A percentile compares a stretch with the other conserved stretches of the same genome.
Conservation (phyloP, 805 yeast species). For the Myxozyma vanderwaltii region DNA sequence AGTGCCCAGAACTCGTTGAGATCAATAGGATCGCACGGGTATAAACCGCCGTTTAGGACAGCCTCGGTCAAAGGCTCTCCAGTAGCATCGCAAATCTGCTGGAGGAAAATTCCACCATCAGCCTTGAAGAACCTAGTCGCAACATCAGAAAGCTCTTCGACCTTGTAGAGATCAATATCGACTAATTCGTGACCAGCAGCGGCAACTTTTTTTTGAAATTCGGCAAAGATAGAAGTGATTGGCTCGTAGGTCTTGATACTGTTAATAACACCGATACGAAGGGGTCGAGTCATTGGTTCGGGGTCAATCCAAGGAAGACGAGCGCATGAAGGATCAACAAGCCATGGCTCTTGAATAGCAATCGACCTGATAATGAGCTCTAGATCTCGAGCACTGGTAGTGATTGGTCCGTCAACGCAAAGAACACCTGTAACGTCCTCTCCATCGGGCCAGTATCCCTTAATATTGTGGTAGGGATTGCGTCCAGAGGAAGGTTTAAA, state of each 20-base stretch:
- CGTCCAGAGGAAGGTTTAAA: conserved; percentile 47
- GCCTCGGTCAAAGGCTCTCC: conserved; percentile 48
- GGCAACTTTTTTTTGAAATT: conserved; percentile 55
- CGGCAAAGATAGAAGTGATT: conserved; percentile 55
- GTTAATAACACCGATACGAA: conserved; percentile 37
- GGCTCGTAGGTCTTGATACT: conserved; percentile 40
- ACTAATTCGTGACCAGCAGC: conserved; percentile 60
- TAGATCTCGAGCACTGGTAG: conserved; percentile 46
- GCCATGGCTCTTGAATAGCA: conserved; percentile 51
- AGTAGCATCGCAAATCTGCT: conserved; percentile 42
- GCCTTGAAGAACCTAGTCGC: conserved; percentile 47
- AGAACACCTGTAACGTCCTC: conserved; percentile 48
- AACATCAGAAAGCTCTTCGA: conserved; percentile 46
- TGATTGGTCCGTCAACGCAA: conserved; percentile 54
- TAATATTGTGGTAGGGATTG: conserved; percentile 41
- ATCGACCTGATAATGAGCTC: conserved; percentile 47
- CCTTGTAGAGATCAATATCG: conserved; percentile 43
- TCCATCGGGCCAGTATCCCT: conserved; percentile 55
- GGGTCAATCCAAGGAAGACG: conserved; percentile 53
- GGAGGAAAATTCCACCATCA: conserved; percentile 49
- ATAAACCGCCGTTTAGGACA: conserved; percentile 34
- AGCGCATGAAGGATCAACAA: conserved; percentile 51
- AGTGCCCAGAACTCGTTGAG: conserved; percentile 27
- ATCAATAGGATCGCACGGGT: conserved; percentile 35
- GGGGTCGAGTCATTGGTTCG: conserved; percentile 33